Conservation (phyloP, 2,329 filamentous ascomycete species). For the Eurotiales sp. region DNA sequence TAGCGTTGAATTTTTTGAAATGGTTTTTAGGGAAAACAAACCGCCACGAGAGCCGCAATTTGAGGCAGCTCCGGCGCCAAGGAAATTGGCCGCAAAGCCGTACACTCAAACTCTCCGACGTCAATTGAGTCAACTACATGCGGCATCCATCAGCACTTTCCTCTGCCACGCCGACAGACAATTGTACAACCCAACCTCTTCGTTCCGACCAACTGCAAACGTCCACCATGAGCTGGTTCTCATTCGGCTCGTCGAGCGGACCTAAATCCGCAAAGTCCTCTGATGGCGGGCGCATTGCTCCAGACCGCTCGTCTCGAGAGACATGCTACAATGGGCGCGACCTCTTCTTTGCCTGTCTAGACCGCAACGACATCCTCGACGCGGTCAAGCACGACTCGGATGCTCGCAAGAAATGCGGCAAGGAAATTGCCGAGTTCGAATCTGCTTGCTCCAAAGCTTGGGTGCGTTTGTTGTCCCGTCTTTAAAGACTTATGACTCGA, state of each 20-base stretch:
- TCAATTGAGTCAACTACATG: too few species aligned
- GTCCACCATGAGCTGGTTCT: conserved; percentile 35
- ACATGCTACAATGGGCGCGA: conserved; percentile 90
- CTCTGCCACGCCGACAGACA: background rate
- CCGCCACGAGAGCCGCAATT: conserved; percentile 12
- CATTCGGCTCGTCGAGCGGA: conserved; percentile 47
- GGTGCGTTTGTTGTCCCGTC: conserved; percentile 56
- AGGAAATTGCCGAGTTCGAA: conserved; percentile 67
- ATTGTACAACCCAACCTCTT: background rate
- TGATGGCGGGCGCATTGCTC: conserved; percentile 68
- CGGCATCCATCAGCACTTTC: too few species aligned
- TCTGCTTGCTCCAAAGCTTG: conserved; percentile 83
- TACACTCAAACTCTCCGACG: too few species aligned
- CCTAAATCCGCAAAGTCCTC: conserved; percentile 43
- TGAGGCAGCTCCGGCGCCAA: conserved; percentile 15
- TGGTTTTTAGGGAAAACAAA: conserved; percentile 2
- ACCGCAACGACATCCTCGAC: conserved; percentile 77
- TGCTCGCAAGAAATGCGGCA: conserved; percentile 55
- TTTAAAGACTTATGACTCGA: too few species aligned
- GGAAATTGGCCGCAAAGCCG: conserved; percentile 12
- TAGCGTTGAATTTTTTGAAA: background rate
- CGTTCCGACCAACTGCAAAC: too few species aligned
- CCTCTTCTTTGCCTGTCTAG: conserved; percentile 81
- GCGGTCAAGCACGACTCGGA: conserved; percentile 58
- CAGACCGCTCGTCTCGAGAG: conserved; percentile 76